These are phyloP conservation scores for Alternaria consortialis DNA, from an alignment of 2,329 filamentous ascomycete genomes.

Conservation along the genomic window DNA sequence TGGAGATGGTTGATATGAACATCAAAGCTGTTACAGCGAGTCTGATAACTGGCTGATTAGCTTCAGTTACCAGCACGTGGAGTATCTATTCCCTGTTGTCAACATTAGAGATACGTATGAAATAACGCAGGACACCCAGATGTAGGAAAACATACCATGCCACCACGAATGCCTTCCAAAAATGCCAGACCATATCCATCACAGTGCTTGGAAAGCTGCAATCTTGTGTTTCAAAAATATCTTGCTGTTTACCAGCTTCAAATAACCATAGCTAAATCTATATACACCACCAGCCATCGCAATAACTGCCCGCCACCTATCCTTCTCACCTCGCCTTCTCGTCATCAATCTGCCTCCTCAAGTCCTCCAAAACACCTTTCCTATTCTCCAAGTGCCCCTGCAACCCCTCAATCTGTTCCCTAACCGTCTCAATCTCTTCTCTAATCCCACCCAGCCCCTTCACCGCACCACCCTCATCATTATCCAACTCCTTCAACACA, in stretches of 20 bases:
- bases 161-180: neutral
- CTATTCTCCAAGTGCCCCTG: constrained; percentile 82
- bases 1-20: too few relatives aligned
- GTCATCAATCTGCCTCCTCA: constrained; percentile 84
- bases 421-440: constrained; percentile 89
- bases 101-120: too few relatives aligned
- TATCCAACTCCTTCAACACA: constrained; percentile 77
- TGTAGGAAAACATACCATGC: neutral
- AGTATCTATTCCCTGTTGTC: too few relatives aligned
- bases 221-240: neutral
- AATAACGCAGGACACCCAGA: too few relatives aligned
- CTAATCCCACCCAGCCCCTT: constrained; percentile 77
- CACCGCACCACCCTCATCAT: constrained; percentile 69
- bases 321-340: constrained; percentile 69
- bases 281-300: neutral
- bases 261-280: neutral
- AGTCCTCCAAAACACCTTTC: constrained; percentile 76
- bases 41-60: too few relatives aligned
- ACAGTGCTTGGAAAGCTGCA: neutral
- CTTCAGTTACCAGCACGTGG: too few relatives aligned
- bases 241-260: neutral
- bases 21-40: too few relatives aligned
- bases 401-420: constrained; percentile 91
- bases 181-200: too few relatives aligned
- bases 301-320: neutral